A percentile compares a stretch with the other conserved stretches of the same genome.
Conservation (phyloP, 2,329 filamentous ascomycete species). For the Trichoderma sp. region DNA sequence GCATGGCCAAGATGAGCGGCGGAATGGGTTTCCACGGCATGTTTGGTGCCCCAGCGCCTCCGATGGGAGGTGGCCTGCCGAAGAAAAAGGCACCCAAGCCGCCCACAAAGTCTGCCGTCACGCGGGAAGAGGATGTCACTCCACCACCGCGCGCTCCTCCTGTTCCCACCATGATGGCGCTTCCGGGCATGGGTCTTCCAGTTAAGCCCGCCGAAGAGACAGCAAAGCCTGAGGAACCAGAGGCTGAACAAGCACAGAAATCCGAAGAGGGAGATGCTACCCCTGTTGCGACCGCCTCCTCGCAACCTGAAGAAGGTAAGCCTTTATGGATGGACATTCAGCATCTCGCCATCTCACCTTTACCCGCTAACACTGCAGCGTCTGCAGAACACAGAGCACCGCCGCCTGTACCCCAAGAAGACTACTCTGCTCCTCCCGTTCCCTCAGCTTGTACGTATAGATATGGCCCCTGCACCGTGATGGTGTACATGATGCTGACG, state of each 20-base stretch:
- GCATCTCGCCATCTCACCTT: background rate
- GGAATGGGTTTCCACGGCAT: slow-evolving; percentile 97
- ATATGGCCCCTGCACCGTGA: background rate
- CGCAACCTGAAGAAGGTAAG: slow-evolving; percentile 32
- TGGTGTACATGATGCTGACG: background rate
- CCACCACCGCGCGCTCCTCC: slow-evolving; percentile 51
- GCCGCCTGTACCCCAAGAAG: slow-evolving; percentile 53
- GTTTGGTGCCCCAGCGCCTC: slow-evolving; percentile 75
- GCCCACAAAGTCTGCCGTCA: slow-evolving; percentile 47
- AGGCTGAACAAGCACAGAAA: slow-evolving; percentile 33
- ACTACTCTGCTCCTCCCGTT: slow-evolving; percentile 60
- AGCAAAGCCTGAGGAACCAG: slow-evolving; percentile 44
- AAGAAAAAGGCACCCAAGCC: slow-evolving; percentile 55
- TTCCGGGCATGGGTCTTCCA: slow-evolving; percentile 65
- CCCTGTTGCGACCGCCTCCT: slow-evolving; percentile 40
- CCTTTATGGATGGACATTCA: slow-evolving; percentile 23
- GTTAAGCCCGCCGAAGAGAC: slow-evolving; percentile 48
- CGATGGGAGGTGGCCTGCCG: slow-evolving; percentile 54
- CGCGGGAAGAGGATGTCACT: slow-evolving; percentile 49
- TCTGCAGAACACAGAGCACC: slow-evolving; percentile 39
- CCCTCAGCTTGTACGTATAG: slow-evolving; percentile 61
- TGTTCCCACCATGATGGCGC: slow-evolving; percentile 61
- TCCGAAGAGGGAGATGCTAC: slow-evolving; percentile 35
- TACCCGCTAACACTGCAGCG: slow-evolving; percentile 38
- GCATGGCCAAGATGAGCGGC: slow-evolving; percentile 98